A percentile compares a stretch with the other conserved stretches of the same genome.
These are phyloP conservation scores for Coniferiporia weirii DNA, from an alignment of 1,284 basidiomycete genomes.

Conservation along the genomic window DNA sequence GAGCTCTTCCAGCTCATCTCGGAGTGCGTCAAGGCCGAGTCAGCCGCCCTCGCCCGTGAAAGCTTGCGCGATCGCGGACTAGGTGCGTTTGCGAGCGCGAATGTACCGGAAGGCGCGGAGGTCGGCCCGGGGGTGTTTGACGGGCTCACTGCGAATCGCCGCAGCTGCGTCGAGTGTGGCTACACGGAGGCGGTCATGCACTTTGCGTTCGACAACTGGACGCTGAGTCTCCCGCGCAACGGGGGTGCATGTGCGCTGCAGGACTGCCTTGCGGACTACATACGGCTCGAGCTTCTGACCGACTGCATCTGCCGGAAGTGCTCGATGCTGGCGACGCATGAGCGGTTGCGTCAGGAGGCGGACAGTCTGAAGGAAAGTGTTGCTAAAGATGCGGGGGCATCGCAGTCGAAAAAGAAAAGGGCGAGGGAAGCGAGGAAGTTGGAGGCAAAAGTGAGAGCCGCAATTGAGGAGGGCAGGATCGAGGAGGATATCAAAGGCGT, in stretches of 20 bases:
- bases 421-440: constrained; percentile 64
- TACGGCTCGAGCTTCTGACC: constrained; percentile 73
- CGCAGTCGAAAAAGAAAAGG: constrained; percentile 61
- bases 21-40: constrained; percentile 81
- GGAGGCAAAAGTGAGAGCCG: constrained; percentile 52
- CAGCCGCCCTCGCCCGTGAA: constrained; percentile 59
- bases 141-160: constrained; percentile 75
- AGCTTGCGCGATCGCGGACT: constrained; percentile 62
- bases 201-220: constrained; percentile 79
- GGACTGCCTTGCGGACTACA: constrained; percentile 76
- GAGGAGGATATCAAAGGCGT: constrained; percentile 77
- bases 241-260: constrained; percentile 59
- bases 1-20: constrained; percentile 91
- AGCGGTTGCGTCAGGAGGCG: constrained; percentile 53
- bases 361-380: constrained; percentile 43
- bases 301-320: constrained; percentile 84
- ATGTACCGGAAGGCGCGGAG: too few species aligned
- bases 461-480: constrained; percentile 68
- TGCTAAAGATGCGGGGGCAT: constrained; percentile 26
- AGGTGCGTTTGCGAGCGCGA: constrained; percentile 36
- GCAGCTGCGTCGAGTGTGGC: constrained; percentile 77
- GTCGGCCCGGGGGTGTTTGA: constrained; percentile 56
- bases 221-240: constrained; percentile 59
- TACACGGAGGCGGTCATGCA: constrained; percentile 89
- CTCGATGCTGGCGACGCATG: constrained; percentile 66